Evolutionary conservation across 23 red algal species (phyloP).

Genomic region (Gracilariopsis chorda): DNA sequence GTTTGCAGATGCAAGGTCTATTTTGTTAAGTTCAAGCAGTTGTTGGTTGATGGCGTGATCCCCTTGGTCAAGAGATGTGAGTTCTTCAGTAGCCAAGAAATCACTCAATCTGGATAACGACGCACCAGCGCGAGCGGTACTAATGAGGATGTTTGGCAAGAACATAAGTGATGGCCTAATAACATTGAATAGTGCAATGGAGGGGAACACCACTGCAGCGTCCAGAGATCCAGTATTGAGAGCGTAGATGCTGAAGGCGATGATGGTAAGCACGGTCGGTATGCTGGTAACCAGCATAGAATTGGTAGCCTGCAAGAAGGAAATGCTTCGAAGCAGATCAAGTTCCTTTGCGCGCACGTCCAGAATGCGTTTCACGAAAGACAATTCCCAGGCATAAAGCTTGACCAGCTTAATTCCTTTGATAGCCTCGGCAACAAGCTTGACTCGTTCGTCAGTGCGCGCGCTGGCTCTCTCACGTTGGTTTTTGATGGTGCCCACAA

Average conservation of each 20-base stretch:
- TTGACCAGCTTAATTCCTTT: constrained; percentile 90
- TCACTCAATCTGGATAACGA: constrained; percentile 43
- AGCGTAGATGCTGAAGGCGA: constrained; percentile 62
- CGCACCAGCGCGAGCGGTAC: constrained; percentile 54
- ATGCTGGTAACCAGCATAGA: constrained; percentile 35
- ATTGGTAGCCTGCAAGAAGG: constrained; percentile 32
- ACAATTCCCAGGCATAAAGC: constrained; percentile 88
- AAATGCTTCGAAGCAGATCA: constrained; percentile 35
- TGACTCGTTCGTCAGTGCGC: constrained; percentile 80
- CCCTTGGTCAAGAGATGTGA: constrained; percentile 17
- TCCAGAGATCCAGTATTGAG: constrained; percentile 19
- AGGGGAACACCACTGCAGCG: constrained; percentile 70
- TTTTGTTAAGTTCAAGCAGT: background rate
- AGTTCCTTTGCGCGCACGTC: constrained; percentile 55
- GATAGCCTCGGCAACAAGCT: constrained; percentile 76
- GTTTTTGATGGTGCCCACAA: constrained; percentile 49
- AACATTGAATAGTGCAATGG: constrained; percentile 82
- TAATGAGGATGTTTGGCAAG: constrained; percentile 65
- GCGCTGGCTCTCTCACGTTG: constrained; percentile 57
- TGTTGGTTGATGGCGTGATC: background rate
- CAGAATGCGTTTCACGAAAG: constrained; percentile 71
- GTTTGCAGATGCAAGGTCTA: constrained; percentile 31
- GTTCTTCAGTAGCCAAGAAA: constrained; percentile 59
- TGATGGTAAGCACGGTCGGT: constrained; percentile 48
- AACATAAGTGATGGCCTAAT: constrained; percentile 67